phyloP scores from a whole-genome alignment of 2,329 filamentous ascomycete genomes.

The Xylaria polymorpha region DNA sequence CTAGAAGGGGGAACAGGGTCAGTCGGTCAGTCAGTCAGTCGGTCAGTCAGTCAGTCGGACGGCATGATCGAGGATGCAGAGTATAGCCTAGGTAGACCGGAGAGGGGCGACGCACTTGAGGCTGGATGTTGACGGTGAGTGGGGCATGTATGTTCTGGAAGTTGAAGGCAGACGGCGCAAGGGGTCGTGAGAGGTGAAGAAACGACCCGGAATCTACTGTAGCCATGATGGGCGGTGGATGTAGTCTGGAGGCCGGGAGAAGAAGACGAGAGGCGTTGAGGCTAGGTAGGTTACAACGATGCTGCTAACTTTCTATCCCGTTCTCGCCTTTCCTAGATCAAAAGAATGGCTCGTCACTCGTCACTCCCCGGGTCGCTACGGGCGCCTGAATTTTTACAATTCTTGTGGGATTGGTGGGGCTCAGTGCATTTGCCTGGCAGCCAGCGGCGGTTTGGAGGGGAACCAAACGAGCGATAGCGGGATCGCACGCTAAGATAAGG shows the following conservation, averaged over 20 bases:
- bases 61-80: background rate
- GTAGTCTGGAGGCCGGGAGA: background rate
- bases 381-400: slow-evolving; percentile 43
- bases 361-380: background rate
- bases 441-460: slow-evolving; percentile 34
- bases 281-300: slow-evolving; percentile 14
- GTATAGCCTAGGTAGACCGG: slow-evolving; percentile 2
- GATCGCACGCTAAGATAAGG: slow-evolving; percentile 41
- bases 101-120: slow-evolving; percentile 75
- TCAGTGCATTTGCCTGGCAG: slow-evolving; percentile 26
- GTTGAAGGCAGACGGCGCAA: slow-evolving; percentile 83
- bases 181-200: slow-evolving; percentile 91
- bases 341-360: slow-evolving; percentile 31
- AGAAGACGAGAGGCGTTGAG: slow-evolving; percentile 25
- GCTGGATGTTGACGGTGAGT: slow-evolving; percentile 93
- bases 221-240: slow-evolving; percentile 72
- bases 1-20: slow-evolving; percentile 51
- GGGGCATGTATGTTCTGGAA: slow-evolving; percentile 89
- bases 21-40: slow-evolving; percentile 12
- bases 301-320: slow-evolving; percentile 25
- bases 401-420: slow-evolving; percentile 46
- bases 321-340: slow-evolving; percentile 28
- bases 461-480: slow-evolving; percentile 20
- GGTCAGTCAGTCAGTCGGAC: background rate
- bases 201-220: slow-evolving; percentile 79